Conservation (phyloP, 2,329 filamentous ascomycete species). For the Pseudocercospora macadamiae region DNA sequence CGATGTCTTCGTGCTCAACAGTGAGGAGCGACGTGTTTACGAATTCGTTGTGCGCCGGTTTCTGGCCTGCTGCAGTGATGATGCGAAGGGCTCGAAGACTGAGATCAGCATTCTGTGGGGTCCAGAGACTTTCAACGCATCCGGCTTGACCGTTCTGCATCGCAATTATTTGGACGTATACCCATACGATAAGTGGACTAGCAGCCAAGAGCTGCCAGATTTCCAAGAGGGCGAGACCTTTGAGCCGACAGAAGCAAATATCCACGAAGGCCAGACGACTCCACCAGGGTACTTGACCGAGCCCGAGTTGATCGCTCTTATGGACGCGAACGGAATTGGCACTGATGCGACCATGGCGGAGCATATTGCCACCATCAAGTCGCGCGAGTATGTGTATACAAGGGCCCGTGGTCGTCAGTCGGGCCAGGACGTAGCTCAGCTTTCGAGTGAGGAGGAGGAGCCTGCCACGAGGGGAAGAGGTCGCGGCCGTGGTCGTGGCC, state of each 20-base stretch:
- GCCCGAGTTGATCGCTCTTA: constrained; percentile 90
- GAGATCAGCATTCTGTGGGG: constrained; percentile 85
- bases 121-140: constrained; percentile 77
- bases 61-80: constrained; percentile 91
- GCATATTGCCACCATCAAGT: constrained; percentile 94
- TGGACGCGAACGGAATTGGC: constrained; percentile 98
- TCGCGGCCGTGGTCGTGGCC: constrained; percentile 44
- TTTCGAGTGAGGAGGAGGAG: constrained; percentile 30
- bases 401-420: constrained; percentile 47
- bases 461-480: constrained; percentile 37
- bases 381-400: constrained; percentile 80
- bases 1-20: constrained; percentile 61
- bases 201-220: constrained; percentile 76
- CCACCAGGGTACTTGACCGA: constrained; percentile 88
- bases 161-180: constrained; percentile 95
- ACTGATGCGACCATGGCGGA: constrained; percentile 99
- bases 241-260: constrained; percentile 83
- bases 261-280: constrained; percentile 87
- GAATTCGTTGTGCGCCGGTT: constrained; percentile 92
- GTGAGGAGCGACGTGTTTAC: constrained; percentile 72
- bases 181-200: constrained; percentile 94
- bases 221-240: constrained; percentile 82
- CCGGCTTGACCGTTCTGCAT: constrained; percentile 81
- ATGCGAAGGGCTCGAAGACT: constrained; percentile 83
- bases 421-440: constrained; percentile 35